A percentile compares a stretch with the other conserved stretches of the same genome.
Evolutionary conservation across 2,329 filamentous ascomycete genomes (phyloP).

Genomic region (Thielaviopsis populi): DNA sequence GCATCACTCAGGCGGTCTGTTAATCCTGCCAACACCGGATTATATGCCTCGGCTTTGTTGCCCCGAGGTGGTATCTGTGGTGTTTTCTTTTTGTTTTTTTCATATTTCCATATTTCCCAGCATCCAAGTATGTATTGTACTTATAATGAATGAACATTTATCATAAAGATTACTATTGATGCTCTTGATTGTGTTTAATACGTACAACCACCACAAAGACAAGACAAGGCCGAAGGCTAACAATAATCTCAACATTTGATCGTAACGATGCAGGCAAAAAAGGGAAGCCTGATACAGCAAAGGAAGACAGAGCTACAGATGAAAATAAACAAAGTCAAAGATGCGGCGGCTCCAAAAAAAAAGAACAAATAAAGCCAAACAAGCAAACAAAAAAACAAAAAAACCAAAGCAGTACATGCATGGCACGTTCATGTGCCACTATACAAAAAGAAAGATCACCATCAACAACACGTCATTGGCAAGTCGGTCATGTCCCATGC

Average conservation of each 20-base stretch:
- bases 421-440: too few species aligned
- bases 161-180: neutral
- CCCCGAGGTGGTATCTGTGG: conserved; percentile 4
- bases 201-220: neutral
- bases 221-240: neutral
- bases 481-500: neutral
- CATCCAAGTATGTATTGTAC: conserved; percentile 6
- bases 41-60: conserved; percentile 5
- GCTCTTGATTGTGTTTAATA: neutral
- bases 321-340: neutral
- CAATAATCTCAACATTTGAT: neutral
- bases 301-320: neutral
- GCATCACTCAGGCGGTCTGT: neutral
- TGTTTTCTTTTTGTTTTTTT: conserved; percentile 7
- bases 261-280: neutral
- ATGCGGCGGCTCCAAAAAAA: neutral
- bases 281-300: neutral
- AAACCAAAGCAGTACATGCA: too few species aligned
- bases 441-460: neutral
- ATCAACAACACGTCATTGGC: neutral
- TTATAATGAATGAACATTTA: conserved; percentile 1
- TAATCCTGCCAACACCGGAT: neutral
- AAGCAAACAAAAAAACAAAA: neutral
- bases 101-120: too few species aligned
- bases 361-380: neutral